Base-by-base conservation (phyloP, 164 flowering plant species). In the Taxillus chinensis region DNA sequence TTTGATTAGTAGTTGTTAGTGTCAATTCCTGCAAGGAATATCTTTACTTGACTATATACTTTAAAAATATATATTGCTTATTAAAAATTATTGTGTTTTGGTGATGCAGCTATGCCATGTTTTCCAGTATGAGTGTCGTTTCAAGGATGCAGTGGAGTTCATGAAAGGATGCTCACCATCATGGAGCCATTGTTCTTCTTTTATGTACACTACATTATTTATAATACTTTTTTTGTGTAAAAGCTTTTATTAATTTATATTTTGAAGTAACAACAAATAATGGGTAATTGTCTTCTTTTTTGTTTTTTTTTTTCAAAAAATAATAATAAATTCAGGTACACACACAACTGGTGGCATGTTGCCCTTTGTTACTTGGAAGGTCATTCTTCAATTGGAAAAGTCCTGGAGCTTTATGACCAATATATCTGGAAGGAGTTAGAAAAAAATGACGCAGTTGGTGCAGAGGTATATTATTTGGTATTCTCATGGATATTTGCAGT, bases 291-390 rank as follows among this genome's bases (percentile, higher is more conserved):
- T 27, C 27, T 48, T 57, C 10, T 13, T 6, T 59, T 45, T 57
- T 6, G 55, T 43, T 5, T 61, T 57, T 55, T 65, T 39, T 54
- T 62, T 61, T 41, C 17, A 41, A 68, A 45, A 62, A 52, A 7
- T 12, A 56, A 51, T 58, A 63, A 40, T 39, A 54, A 61, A 37
- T 67, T 64, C 71, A 93, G 98, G 86, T 73, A 72, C 45, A 88
- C 98, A 45, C 98, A 93, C 75, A 90, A 93, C 74, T 93, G 98
- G 98, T 93, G 98, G 98, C 98, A 93, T 77, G 90, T 93, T 67
- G 92, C 97, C 52, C 80, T 93, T 65, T 93, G 98, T 75, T 86
- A 86, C 77, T 75, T 93, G 75, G 98, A 93, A 78, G 96, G 92
- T 46, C 64, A 80, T 72, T 75, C 92, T 59, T 75, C 92, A n/a